Percentiles rank a stretch among this genome's conserved stretches.
These are phyloP conservation scores for Zygoascus hellenicus DNA, from an alignment of 1,139 yeast species.

Conservation along the genomic window DNA sequence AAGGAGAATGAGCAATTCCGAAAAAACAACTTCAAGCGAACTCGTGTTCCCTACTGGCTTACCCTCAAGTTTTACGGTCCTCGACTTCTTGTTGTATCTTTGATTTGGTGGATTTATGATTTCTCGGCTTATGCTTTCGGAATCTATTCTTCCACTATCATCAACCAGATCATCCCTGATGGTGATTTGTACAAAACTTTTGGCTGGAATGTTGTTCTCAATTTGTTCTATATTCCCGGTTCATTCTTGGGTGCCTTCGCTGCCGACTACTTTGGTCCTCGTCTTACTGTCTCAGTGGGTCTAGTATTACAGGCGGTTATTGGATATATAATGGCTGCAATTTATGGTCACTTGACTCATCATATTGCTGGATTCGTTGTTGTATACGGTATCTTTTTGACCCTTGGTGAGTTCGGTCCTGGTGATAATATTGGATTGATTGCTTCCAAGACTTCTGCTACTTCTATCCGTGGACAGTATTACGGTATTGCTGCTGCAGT, in stretches of 20 bases:
- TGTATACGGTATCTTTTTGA: constrained; percentile 74
- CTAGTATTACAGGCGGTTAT: constrained; percentile 63
- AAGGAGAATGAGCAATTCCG: constrained; percentile 64
- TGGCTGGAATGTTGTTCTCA: constrained; percentile 89
- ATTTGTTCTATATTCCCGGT: constrained; percentile 84
- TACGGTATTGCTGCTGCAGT: constrained; percentile 86
- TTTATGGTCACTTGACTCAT: constrained; percentile 47
- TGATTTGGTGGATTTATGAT: constrained; percentile 87
- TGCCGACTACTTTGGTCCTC: constrained; percentile 81
- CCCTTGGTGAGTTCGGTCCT: constrained; percentile 89
- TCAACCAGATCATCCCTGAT: constrained; percentile 48
- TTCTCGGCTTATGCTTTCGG: constrained; percentile 83
- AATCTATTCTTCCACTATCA: constrained; percentile 67
- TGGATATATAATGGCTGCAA: constrained; percentile 82
- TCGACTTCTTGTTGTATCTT: constrained; percentile 58
- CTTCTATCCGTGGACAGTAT: constrained; percentile 85
- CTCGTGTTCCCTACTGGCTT: constrained; percentile 58
- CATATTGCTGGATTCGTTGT: constrained; percentile 74
- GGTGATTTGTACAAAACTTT: constrained; percentile 62
- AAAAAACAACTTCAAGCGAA: constrained; percentile 61
- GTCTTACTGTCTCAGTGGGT: constrained; percentile 66
- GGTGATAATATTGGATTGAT: constrained; percentile 86
- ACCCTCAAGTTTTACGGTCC: constrained; percentile 79
- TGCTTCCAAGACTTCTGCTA: constrained; percentile 79
- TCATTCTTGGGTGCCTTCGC: constrained; percentile 72